Conservation (phyloP, 768 basidiomycete genomes). For the Hysterangium stoloniferum region DNA sequence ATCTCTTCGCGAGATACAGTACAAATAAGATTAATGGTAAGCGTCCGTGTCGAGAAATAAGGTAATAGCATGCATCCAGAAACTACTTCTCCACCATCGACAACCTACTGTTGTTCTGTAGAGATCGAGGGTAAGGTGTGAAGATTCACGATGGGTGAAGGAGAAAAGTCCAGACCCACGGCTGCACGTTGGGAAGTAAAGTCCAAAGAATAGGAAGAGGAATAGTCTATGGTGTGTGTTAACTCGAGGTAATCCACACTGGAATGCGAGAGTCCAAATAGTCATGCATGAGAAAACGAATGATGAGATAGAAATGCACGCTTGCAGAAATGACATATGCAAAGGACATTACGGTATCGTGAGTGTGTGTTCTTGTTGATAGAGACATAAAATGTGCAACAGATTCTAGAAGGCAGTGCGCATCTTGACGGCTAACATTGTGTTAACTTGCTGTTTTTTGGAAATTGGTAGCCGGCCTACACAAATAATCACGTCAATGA, state of each 20-base stretch:
- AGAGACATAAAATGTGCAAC: background rate
- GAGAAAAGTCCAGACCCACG: background rate
- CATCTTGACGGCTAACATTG: constrained; percentile 1
- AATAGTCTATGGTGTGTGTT: background rate
- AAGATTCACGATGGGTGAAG: background rate
- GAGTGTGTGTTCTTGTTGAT: background rate
- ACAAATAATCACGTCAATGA: background rate
- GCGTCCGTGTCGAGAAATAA: constrained; percentile 5
- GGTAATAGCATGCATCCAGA: background rate
- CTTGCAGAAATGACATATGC: background rate
- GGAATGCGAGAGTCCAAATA: too few species aligned
- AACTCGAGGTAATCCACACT: background rate
- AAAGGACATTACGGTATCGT: background rate
- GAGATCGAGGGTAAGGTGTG: background rate
- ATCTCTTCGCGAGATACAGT: too few species aligned
- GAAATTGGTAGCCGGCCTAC: constrained; percentile 8
- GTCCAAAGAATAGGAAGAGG: background rate
- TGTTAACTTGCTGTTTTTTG: constrained; percentile 5
- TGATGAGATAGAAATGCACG: background rate
- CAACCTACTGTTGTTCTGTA: too few species aligned
- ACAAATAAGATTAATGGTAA: constrained; percentile 7
- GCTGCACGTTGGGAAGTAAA: background rate
- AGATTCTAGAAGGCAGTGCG: background rate
- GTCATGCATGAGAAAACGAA: constrained; percentile 2
- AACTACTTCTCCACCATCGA: background rate